Base-by-base conservation (phyloP, 2,329 filamentous ascomycete genomes). In the Incumbomyces delicatus region DNA sequence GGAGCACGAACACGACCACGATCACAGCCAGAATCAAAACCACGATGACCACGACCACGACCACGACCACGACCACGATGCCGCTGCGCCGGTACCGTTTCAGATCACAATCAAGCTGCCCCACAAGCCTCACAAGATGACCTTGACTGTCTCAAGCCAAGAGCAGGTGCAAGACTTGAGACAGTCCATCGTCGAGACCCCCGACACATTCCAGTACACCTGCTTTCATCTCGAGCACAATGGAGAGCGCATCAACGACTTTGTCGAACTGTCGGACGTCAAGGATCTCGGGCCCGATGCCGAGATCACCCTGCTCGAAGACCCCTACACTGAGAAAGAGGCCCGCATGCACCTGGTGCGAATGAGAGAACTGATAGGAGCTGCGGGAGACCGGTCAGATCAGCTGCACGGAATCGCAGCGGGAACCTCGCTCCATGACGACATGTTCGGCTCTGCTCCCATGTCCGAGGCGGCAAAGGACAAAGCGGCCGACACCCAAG, bases 281-380 rank as follows among this genome's bases (percentile, higher is more conserved):
- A 76, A 84, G 40, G 87, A 79, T 47, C 77, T 98, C 46, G 78
- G 79, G 44, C 68, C 83, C 30, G 81, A 88, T 52, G 85, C 89
- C 31, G 84, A 89, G 60, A 76, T 95, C 49, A 77, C 76, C 45
- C 71, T 98, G 57, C 80, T 95, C 46, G 85, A 95, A 68, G 92
- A 98, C 62, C 87, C 94, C 38, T 98, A 98, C 66, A 98, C 87
- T 36, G 92, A 98, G 71, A 96, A 95, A 71, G 92, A 98, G 69
- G 90, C 92, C 27, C 83, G 94, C 55, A 85, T 98, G 74, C 92
- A 98, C 67, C 72, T 96, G 54, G 80, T 98, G 44, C 78, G 92
- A 55, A 83, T 95, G 51, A 78, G 92, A 53, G 92, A 98, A 63
- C 76, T 98, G 55, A 88, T 98, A 58, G 92, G 92, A 41, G 90